Evolutionary conservation across 208 protist genomes (phyloP), one percentile per base, ranked within the genome.

Genomic region (Wallacemonas sp.): DNA sequence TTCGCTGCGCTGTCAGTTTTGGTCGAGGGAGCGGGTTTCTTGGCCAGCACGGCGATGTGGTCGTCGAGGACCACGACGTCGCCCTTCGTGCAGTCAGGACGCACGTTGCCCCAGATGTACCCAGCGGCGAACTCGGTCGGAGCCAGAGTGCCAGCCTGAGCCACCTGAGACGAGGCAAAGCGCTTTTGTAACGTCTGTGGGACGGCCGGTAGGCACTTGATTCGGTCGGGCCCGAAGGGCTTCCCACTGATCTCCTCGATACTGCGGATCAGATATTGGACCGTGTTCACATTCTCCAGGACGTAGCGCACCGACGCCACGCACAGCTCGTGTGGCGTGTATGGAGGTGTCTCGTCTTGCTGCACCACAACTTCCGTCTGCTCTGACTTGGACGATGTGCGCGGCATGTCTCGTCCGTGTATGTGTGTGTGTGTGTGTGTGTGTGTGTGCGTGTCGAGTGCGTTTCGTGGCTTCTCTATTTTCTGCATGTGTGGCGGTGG

Each of bases 61-160:
- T 95, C 83, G 64, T 92, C 83, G 5, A 92, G 32, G 11, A 95
- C 73, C 30, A 95, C 81, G 41, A 95, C 71, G 39, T 95, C 89
- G 27, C 88, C 88, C 39, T 82, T 81, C 17, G 81, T 71, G 60
- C 74, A 85, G 49, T 92, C 81, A 8, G 76, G 41, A 1, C 80
- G 76, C 1, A 72, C 72, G 24, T 80, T 73, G 5, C 74, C 78
- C 86, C 89, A 95, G 75, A 95, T 85, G 61, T 95, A 95, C 3
- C 89, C 89, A 1, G 89, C 89, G 12, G 69, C 54, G 4, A 82
- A 72, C 0, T 62, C 61, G 14, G 74, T 65, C 11, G 65, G 67
- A 5, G 44, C 64, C 44, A 81, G 47, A 2, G 63, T 66, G 16
- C n/a, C 52, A 38, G 65, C 3, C 41, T 48, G 30, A 41, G 61